These are phyloP conservation scores for Elsinoe fawcettii DNA, from an alignment of 2,329 filamentous ascomycete genomes.

Conservation along the genomic window DNA sequence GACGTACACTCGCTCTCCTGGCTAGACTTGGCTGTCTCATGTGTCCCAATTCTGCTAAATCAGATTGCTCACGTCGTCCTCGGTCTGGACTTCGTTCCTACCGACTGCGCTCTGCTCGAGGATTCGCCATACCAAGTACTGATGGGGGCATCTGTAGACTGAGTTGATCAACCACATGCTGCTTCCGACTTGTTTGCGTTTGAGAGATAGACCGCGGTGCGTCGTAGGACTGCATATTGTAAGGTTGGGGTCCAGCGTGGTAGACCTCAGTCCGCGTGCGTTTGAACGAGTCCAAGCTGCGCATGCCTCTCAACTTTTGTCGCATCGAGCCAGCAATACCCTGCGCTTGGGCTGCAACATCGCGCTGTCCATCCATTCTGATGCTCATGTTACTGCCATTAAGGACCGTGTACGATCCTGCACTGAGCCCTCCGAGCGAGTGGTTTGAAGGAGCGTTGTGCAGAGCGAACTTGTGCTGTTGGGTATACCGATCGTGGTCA, in stretches of 20 bases:
- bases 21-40: not conserved
- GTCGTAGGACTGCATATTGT: not conserved
- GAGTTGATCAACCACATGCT: not conserved
- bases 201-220: not conserved
- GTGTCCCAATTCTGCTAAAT: not conserved
- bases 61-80: not conserved
- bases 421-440: slow-evolving; percentile 18
- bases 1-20: slow-evolving; percentile 14
- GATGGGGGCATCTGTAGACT: slow-evolving; percentile 1
- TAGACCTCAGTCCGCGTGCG: not conserved
- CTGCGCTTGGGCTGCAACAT: not conserved
- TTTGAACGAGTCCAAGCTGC: slow-evolving; percentile 25
- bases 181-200: not conserved
- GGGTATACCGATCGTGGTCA: not conserved
- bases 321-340: slow-evolving; percentile 15
- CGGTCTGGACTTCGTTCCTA: not conserved
- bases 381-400: slow-evolving; percentile 17
- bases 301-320: slow-evolving; percentile 23
- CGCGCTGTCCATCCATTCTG: not conserved
- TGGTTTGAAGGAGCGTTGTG: slow-evolving; percentile 16
- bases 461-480: slow-evolving; percentile 5
- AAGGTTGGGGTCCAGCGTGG: not conserved
- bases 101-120: not conserved
- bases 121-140: not conserved
- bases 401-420: slow-evolving; percentile 18